phyloP scores from a whole-genome alignment of 1,284 basidiomycete species.

The Leccinum griseonigrum region DNA sequence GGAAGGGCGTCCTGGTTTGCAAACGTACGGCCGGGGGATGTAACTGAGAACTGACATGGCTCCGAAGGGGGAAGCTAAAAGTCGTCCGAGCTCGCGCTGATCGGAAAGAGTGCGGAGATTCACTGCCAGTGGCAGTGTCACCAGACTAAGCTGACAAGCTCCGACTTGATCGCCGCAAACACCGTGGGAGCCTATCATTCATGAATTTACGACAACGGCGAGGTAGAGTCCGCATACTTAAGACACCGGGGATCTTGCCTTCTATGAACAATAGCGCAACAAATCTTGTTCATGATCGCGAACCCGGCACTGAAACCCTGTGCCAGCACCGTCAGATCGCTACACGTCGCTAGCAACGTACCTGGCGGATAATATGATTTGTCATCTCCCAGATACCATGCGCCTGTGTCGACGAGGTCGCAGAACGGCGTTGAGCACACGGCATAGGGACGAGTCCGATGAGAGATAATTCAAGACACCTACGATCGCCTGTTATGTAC shows the following conservation, averaged over 20 bases:
- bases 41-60: neutral
- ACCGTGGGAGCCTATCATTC: too few species aligned
- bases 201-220: too few species aligned
- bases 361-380: slow-evolving; percentile 36
- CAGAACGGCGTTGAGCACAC: neutral
- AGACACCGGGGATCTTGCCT: too few species aligned
- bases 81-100: neutral
- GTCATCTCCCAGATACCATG: slow-evolving; percentile 47
- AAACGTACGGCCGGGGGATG: slow-evolving; percentile 45
- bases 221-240: too few species aligned
- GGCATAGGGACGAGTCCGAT: neutral
- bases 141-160: too few species aligned
- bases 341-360: neutral
- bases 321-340: neutral
- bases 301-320: neutral
- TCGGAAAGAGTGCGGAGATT: neutral
- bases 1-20: slow-evolving; percentile 73
- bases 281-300: too few species aligned
- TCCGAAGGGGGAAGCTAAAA: neutral
- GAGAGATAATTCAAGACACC: slow-evolving; percentile 23
- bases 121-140: too few species aligned
- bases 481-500: slow-evolving; percentile 45
- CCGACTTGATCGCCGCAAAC: too few species aligned
- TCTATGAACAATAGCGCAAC: too few species aligned
- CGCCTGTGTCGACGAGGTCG: slow-evolving; percentile 32